These are phyloP conservation scores for Aureobasidium melanogenum DNA, from an alignment of 2,329 filamentous ascomycete species.

Conservation along the genomic window DNA sequence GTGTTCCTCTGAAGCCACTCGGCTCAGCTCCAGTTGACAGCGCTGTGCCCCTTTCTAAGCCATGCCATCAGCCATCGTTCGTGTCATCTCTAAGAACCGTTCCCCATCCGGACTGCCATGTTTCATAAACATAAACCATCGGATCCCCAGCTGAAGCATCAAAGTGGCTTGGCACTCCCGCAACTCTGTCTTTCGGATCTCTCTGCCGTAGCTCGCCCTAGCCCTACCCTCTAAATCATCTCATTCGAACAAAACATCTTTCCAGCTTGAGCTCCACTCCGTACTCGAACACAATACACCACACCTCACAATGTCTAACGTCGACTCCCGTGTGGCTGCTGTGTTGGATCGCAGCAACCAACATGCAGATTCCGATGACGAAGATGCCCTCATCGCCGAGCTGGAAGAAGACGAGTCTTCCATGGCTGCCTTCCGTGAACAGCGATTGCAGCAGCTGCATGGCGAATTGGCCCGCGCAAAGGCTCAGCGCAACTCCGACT, in stretches of 20 bases:
- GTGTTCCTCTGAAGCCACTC: not conserved
- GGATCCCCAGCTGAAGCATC: not conserved
- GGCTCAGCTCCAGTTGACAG: not conserved
- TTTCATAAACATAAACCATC: not conserved
- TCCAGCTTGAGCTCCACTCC: not conserved
- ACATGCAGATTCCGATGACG: constrained; percentile 40
- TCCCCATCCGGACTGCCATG: constrained; percentile 1
- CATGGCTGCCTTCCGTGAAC: constrained; percentile 46
- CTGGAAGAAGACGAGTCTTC: constrained; percentile 43
- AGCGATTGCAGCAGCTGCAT: constrained; percentile 49
- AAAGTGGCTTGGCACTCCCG: not conserved
- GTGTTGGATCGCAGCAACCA: constrained; percentile 36
- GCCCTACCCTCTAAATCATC: not conserved
- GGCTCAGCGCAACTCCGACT: constrained; percentile 40
- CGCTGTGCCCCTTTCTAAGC: not conserved
- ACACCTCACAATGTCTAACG: constrained; percentile 30
- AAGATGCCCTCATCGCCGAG: constrained; percentile 52
- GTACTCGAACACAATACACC: not conserved
- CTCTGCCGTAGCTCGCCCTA: not conserved
- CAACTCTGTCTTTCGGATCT: not conserved
- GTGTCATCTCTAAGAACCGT: not conserved
- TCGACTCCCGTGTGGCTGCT: constrained; percentile 44
- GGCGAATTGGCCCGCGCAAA: constrained; percentile 46
- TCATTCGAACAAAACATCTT: not conserved
- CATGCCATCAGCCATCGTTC: not conserved